Base-by-base conservation (phyloP, 2,329 filamentous ascomycete species). In the Venturiaceae sp. region DNA sequence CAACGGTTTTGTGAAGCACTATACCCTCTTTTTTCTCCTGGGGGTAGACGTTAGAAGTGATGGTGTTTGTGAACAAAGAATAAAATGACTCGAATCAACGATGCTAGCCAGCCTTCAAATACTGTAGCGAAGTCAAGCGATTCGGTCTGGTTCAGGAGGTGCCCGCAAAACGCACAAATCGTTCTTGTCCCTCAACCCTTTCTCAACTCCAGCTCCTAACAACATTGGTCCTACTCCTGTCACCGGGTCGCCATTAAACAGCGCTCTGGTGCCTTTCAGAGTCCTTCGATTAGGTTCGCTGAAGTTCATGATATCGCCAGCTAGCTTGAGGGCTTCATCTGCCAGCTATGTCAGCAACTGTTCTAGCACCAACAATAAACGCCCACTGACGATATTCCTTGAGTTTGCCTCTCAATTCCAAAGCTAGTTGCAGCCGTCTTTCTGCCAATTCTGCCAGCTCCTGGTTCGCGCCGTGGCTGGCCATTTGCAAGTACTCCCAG, bases 401-500 rank as follows among this genome's bases (percentile, higher is more conserved):
- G 33, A 61, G 33, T 39, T 19, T 53, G 2, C 30, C 39, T 23
- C 57, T 37, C 36, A 61, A 21, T 52, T 57, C 53, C 36, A 11
- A 9, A 9, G 21, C 21, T 16, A 50, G 11, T 23, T 50, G 9
- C 44, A 50, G 9, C 44, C 44, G 9, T 23, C 44, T 50, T 13
- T 50, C 21, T 39, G 36, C 36, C n/a, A 39, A 39, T 11, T 11
- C n/a, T n/a, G 11, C n/a, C 63, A 13, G 66, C 66, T 14, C 69
- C 60, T 1, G 70, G 67, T 59, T 74, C 74, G 57, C 74, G 68
- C 5, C 75, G 64, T 0, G 75, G 61, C 54, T 72, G 68, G 47
- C 74, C 53, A 47, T 56, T 23, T 28, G 16, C 34, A 13, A 46
- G 26, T 7, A 56, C 9, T 47, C 64, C 66, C 16, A 39, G n/a